phyloP scores from a whole-genome alignment of 2,329 filamentous ascomycete genomes.

The Neofusicoccum laricinum region DNA sequence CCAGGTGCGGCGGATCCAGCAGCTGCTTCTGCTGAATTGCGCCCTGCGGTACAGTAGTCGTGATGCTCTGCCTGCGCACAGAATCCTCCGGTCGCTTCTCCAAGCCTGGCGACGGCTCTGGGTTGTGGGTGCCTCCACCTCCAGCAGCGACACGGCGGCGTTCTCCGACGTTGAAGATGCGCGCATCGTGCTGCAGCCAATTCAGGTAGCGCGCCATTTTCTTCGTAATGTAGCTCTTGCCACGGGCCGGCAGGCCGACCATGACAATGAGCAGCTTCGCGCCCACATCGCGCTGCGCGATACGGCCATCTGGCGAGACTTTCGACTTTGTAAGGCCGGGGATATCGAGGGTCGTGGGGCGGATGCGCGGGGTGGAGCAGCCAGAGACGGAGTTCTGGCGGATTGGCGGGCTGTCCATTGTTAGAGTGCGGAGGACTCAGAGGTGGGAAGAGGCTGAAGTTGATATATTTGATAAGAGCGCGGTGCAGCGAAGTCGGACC shows the following conservation, averaged over 20 bases:
- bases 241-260: constrained; percentile 91
- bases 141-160: constrained; percentile 76
- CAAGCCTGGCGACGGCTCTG: constrained; percentile 1
- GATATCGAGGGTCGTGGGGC: constrained; percentile 94
- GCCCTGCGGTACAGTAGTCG: constrained; percentile 21
- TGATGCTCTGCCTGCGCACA: constrained; percentile 22
- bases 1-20: constrained; percentile 30
- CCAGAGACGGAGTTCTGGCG: constrained; percentile 68
- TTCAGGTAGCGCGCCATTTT: constrained; percentile 93
- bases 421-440: constrained; percentile 14
- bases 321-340: constrained; percentile 93
- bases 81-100: constrained; percentile 9
- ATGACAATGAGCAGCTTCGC: constrained; percentile 97
- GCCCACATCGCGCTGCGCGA: constrained; percentile 89
- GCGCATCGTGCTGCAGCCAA: constrained; percentile 94
- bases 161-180: constrained; percentile 97
- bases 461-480: constrained; percentile 15
- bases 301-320: constrained; percentile 92
- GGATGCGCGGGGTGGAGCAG: constrained; percentile 70
- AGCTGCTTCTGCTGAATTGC: constrained; percentile 23
- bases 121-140: constrained; percentile 36
- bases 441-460: constrained; percentile 16
- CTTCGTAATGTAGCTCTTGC: constrained; percentile 99
- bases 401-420: constrained; percentile 57
- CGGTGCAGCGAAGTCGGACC: constrained; percentile 15